Base-by-base conservation (phyloP, 2,329 filamentous ascomycete genomes). In the Aspergillus sp. region DNA sequence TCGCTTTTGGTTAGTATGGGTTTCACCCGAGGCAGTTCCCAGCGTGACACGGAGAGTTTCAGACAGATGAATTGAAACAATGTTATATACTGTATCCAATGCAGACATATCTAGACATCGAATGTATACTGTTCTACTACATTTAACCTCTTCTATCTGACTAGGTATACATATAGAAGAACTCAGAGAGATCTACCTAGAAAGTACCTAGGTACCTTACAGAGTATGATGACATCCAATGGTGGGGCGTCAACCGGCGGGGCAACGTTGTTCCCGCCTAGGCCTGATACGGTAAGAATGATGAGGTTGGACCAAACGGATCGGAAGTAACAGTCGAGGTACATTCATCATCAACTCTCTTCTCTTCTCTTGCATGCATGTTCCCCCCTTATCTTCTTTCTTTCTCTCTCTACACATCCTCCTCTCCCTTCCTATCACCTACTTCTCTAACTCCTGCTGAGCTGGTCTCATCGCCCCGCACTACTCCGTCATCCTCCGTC, bases 401-500 rank as follows among this genome's bases (percentile, higher is more conserved):
- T 23, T 49, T n/a, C 34, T 29, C 43, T 44, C 43, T 21, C 40
- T 25, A 43, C 25, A 45, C 42, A 20, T 14, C 45, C 29, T 32
- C 38, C 13, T 47, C 9, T 46, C 32, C 38, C 25, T 13, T 34
- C 43, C 25, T 44, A 10, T 21, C 45, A 36, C 45, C 46, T 29
- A 25, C 52, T 41, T 32, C 40, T 21, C 23, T 17, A 5, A 19
- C 31, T 38, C 13, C 31, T 16, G 23, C n/a, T 40, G 45, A 38
- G 53, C 45, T 52, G 45, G 52, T 52, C 53, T 55, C 45, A 48
- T 38, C 41, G n/a, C n/a, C 29, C 19, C 44, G 13, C 32, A 25
- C 31, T 10, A 20, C 13, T 11, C 17, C 21, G n/a, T 6, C 21
- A 23, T 29, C 29, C 23, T 42, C 48, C 21, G 40, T 25, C 32